Evolutionary conservation across 1,139 yeast species (phyloP), one percentile per base, ranked within the genome.

Genomic region (Candida smagusa): DNA sequence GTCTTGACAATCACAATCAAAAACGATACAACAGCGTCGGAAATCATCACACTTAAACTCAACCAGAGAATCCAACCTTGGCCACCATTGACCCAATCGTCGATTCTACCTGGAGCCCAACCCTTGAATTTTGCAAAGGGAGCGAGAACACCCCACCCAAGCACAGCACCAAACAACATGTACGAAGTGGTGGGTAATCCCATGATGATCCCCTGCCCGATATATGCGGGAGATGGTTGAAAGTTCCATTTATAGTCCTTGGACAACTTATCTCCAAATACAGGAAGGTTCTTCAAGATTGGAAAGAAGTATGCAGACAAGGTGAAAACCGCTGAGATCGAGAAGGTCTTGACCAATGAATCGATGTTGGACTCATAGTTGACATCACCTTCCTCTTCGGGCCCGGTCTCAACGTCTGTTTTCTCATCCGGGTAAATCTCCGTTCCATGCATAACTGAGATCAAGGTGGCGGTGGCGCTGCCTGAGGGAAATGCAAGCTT

Each of bases 61-160:
- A 89, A 71, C 98, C 98, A 92, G 54, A 92, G 68, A 39, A 92
- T 87, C 98, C 98, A 92, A 9, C 98, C 98, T 55, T 92, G 97
- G 1, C 90, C 86, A 2, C 97, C 97, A 21, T 78, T 72, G 49
- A 86, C 82, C 96, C 97, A 92, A 59, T 89, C 96, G 50, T 85
- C 90, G 4, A 87, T 79, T 2, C 80, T 83, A 0, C 96, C 97
- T 0, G 92, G 83, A 0, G 95, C 94, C 97, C 97, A 92, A 2
- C 80, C 84, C 46, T 65, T 57, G 40, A 66, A 50, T 43, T 84
- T 74, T 1, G 95, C 81, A 42, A 86, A 46, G 1, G 97, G 97
- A 0, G 95, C 94, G 23, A 92, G 64, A 1, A 92, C 63, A 0
- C 78, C 96, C 98, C 98, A 92, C 0, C 98, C 98, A 5, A 90